A percentile compares a stretch with the other conserved stretches of the same genome.
Conservation (phyloP, 2,329 filamentous ascomycete genomes). For the Fusarium sororula region DNA sequence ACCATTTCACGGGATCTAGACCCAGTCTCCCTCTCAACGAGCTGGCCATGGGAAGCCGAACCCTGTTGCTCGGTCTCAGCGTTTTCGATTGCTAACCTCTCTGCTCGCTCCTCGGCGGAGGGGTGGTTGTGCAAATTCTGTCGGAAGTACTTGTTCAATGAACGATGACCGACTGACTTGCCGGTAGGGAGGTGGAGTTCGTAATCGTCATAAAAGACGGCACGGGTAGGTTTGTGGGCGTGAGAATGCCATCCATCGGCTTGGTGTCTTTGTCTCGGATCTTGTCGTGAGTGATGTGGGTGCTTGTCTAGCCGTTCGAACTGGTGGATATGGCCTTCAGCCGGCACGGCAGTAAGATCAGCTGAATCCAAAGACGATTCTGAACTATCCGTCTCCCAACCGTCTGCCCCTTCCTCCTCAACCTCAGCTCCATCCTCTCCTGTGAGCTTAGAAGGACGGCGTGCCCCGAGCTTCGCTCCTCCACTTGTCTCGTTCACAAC, state of each 20-base stretch:
- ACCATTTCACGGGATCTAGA: conserved; percentile 64
- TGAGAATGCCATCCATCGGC: conserved; percentile 84
- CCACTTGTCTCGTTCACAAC: conserved; percentile 55
- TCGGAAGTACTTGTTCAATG: conserved; percentile 85
- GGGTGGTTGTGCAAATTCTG: conserved; percentile 92
- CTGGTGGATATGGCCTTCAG: conserved; percentile 75
- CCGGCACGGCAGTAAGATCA: conserved; percentile 81
- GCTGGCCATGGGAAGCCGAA: conserved; percentile 45
- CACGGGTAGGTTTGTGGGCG: conserved; percentile 76
- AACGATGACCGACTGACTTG: conserved; percentile 88
- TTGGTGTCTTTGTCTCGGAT: conserved; percentile 77
- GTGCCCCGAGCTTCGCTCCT: conserved; percentile 76
- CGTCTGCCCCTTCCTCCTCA: conserved; percentile 73
- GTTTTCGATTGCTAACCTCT: conserved; percentile 69
- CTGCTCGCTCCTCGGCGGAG: conserved; percentile 76
- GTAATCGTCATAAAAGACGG: conserved; percentile 90
- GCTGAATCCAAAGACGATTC: conserved; percentile 89
- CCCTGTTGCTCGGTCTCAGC: conserved; percentile 43
- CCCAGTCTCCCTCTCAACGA: conserved; percentile 51
- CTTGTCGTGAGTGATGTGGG: conserved; percentile 77
- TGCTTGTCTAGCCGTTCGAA: conserved; percentile 78
- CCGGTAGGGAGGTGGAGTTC: conserved; percentile 94
- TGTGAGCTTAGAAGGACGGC: conserved; percentile 62
- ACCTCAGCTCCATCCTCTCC: conserved; percentile 59
- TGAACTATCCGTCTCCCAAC: conserved; percentile 95